A percentile compares a stretch with the other conserved stretches of the same genome.
Conservation (phyloP, 2,329 filamentous ascomycete species). For the Alternaria ethzedia region DNA sequence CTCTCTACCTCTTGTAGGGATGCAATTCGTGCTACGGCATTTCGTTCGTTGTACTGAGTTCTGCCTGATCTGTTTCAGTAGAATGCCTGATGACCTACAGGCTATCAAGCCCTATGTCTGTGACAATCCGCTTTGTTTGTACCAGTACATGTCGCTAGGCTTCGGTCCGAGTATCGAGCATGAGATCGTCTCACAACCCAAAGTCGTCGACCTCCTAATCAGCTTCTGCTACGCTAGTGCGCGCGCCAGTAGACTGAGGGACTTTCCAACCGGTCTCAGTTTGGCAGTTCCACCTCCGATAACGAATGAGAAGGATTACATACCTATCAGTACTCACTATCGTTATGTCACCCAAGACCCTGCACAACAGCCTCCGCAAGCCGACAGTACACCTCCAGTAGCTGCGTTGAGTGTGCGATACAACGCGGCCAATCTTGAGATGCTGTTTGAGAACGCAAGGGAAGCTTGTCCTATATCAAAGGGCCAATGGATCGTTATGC, state of each 20-base stretch:
- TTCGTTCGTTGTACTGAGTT: slow-evolving; percentile 84
- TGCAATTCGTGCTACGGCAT: slow-evolving; percentile 79
- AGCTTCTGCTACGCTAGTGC: slow-evolving; percentile 78
- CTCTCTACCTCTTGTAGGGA: slow-evolving; percentile 65
- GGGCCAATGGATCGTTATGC: slow-evolving; percentile 62
- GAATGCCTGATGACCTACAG: slow-evolving; percentile 68
- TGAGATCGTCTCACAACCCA: slow-evolving; percentile 78
- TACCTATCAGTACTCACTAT: neutral
- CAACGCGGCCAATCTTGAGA: slow-evolving; percentile 49
- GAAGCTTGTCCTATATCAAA: slow-evolving; percentile 45
- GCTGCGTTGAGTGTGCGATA: slow-evolving; percentile 29
- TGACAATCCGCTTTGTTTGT: slow-evolving; percentile 75
- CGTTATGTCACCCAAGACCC: neutral
- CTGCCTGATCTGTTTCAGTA: slow-evolving; percentile 83
- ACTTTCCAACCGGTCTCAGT: slow-evolving; percentile 65
- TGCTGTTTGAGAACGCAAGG: slow-evolving; percentile 50
- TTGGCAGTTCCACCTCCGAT: slow-evolving; percentile 56
- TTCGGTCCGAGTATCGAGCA: slow-evolving; percentile 86
- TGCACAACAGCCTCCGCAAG: neutral
- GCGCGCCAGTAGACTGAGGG: slow-evolving; percentile 50
- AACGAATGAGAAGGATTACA: slow-evolving; percentile 26
- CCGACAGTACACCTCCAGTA: neutral
- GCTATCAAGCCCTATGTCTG: slow-evolving; percentile 80
- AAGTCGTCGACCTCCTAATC: slow-evolving; percentile 82
- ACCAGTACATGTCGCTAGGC: slow-evolving; percentile 86